Percentiles rank a stretch among this genome's conserved stretches.
Conservation (phyloP, 2,329 filamentous ascomycete genomes). For the Sphaerulina musiva region DNA sequence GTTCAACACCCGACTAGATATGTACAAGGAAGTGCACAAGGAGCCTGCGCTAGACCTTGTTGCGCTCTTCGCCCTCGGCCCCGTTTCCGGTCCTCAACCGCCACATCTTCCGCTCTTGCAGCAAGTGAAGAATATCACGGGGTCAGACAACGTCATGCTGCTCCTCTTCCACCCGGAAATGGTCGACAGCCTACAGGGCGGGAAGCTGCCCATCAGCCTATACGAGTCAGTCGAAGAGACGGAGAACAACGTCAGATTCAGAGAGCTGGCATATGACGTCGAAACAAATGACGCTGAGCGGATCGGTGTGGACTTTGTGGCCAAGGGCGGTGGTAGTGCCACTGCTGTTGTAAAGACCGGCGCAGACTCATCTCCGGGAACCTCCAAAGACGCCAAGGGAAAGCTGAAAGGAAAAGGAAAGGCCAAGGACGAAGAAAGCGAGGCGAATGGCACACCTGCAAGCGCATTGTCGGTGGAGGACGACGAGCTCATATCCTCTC, state of each 20-base stretch:
- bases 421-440: conserved; percentile 40
- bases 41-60: conserved; percentile 71
- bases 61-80: conserved; percentile 59
- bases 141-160: conserved; percentile 78
- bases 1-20: conserved; percentile 72
- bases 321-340: conserved; percentile 74
- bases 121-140: conserved; percentile 49
- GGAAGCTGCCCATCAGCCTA: conserved; percentile 80
- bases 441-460: conserved; percentile 31
- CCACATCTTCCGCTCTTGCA: conserved; percentile 66
- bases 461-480: conserved; percentile 52
- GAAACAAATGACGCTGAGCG: conserved; percentile 96
- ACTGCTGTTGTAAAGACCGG: conserved; percentile 46
- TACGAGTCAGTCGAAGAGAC: conserved; percentile 75
- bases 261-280: conserved; percentile 75
- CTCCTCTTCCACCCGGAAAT: conserved; percentile 74
- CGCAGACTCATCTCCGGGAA: conserved; percentile 16
- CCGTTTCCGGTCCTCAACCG: conserved; percentile 62
- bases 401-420: conserved; percentile 38
- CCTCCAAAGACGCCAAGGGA: conserved; percentile 31
- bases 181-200: conserved; percentile 53
- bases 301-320: conserved; percentile 93
- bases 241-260: conserved; percentile 69
- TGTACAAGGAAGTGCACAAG: conserved; percentile 88
- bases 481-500: conserved; percentile 58